Evolutionary conservation across 495 filamentous ascomycete genomes (phyloP).

Genomic region (Usnea hakonensis): DNA sequence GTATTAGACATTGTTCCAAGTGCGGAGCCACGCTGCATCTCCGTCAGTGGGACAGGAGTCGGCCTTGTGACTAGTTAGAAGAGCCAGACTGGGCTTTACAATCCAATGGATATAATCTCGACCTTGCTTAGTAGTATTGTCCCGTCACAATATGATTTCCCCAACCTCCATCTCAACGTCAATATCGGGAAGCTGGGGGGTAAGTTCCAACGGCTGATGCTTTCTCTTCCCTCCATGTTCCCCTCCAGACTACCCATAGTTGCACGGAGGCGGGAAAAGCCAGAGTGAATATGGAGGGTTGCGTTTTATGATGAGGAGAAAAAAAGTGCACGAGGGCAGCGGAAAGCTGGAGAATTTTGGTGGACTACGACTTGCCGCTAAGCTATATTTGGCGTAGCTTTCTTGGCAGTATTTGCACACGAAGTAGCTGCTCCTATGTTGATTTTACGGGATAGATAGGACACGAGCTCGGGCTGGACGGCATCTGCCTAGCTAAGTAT

Average conservation of each 20-base stretch:
- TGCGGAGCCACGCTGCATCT: not conserved
- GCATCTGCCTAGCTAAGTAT: too few species aligned
- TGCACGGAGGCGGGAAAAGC: constrained; percentile 17
- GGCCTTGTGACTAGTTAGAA: not conserved
- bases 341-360: not conserved
- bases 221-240: constrained; percentile 18
- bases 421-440: too few species aligned
- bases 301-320: constrained; percentile 18
- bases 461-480: too few species aligned
- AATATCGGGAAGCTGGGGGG: constrained; percentile 1
- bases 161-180: constrained; percentile 7
- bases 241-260: constrained; percentile 21
- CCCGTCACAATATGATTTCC: constrained; percentile 17
- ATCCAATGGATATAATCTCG: not conserved
- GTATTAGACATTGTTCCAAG: not conserved
- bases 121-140: not conserved
- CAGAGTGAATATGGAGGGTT: constrained; percentile 23
- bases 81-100: not conserved
- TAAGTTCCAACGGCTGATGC: constrained; percentile 13
- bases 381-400: not conserved
- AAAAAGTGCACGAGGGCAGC: not conserved
- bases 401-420: too few species aligned
- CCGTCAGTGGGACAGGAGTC: not conserved
- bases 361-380: not conserved
- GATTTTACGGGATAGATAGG: too few species aligned